Conservation (phyloP, 352 stramenopile genomes). For the Phytophthora pluvialis region DNA sequence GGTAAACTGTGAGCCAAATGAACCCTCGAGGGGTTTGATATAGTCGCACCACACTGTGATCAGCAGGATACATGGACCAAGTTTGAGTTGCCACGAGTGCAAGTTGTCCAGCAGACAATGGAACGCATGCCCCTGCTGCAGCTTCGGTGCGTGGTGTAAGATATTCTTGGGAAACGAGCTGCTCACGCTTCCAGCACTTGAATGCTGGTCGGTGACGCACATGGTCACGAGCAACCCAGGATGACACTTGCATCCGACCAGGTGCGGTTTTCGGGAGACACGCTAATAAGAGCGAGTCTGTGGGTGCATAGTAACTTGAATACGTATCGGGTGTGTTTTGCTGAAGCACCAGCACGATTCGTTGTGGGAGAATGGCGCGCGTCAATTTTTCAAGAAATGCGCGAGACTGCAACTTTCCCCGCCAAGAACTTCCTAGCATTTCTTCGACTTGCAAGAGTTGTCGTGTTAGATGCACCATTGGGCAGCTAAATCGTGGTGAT, state of each 20-base stretch:
- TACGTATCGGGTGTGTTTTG: constrained; percentile 43
- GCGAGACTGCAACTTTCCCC: constrained; percentile 55
- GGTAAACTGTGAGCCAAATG: constrained; percentile 74
- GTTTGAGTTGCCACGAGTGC: constrained; percentile 49
- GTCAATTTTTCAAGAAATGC: constrained; percentile 46
- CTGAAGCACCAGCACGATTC: constrained; percentile 53
- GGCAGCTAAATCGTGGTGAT: constrained; percentile 13
- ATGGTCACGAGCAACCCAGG: constrained; percentile 61
- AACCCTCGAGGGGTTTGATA: constrained; percentile 47
- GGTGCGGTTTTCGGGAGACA: constrained; percentile 53
- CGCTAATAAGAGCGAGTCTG: constrained; percentile 65
- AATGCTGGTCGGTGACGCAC: constrained; percentile 74
- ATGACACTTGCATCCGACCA: constrained; percentile 50
- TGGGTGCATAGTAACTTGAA: constrained; percentile 61
- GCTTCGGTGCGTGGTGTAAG: constrained; percentile 64
- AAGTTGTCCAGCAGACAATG: constrained; percentile 60
- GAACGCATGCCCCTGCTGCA: constrained; percentile 51
- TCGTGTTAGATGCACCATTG: constrained; percentile 57
- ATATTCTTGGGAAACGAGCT: constrained; percentile 48
- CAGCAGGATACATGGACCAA: constrained; percentile 64
- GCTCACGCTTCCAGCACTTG: constrained; percentile 67
- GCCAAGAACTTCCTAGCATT: constrained; percentile 56
- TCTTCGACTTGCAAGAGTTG: constrained; percentile 71
- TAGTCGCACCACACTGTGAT: constrained; percentile 70
- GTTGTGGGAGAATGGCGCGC: constrained; percentile 59